phyloP scores from a whole-genome alignment of 805 yeast genomes.

The Candida dajiaensis region DNA sequence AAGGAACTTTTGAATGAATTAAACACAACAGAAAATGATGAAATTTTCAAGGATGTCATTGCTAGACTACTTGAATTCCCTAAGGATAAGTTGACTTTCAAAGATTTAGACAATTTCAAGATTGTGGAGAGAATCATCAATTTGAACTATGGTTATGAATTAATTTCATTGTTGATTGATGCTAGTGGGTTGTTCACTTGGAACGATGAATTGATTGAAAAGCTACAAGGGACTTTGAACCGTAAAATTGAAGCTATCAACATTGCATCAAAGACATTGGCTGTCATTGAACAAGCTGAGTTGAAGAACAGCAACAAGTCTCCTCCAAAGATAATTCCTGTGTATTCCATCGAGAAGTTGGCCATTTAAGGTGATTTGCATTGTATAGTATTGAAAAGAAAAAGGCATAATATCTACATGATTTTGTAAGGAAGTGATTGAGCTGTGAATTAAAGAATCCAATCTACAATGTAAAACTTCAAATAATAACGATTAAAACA shows the following conservation, averaged over 20 bases:
- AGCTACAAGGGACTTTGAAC: slow-evolving; percentile 39
- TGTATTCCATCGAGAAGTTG: slow-evolving; percentile 47
- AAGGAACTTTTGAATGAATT: slow-evolving; percentile 60
- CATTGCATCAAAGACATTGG: slow-evolving; percentile 30
- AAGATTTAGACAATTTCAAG: slow-evolving; percentile 27
- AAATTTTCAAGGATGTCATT: slow-evolving; percentile 62
- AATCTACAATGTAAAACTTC: too few relatives aligned
- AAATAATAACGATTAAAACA: neutral
- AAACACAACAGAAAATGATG: slow-evolving; percentile 48
- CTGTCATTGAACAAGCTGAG: slow-evolving; percentile 24
- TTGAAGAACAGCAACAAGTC: slow-evolving; percentile 25
- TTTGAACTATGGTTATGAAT: slow-evolving; percentile 48
- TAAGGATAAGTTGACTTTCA: slow-evolving; percentile 27
- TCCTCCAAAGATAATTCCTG: slow-evolving; percentile 43
- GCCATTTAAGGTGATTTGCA: slow-evolving; percentile 7
- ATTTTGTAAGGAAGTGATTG: too few relatives aligned
- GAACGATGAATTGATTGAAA: slow-evolving; percentile 43
- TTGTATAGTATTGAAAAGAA: neutral
- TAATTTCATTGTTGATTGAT: slow-evolving; percentile 63
- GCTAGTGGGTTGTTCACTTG: slow-evolving; percentile 69
- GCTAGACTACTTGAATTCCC: slow-evolving; percentile 59
- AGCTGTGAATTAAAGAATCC: too few relatives aligned
- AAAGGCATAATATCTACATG: neutral
- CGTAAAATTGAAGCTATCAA: slow-evolving; percentile 40
- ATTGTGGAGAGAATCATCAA: slow-evolving; percentile 39